These are phyloP conservation scores for Nigrograna mackinnonii DNA, from an alignment of 2,329 filamentous ascomycete species.

Conservation along the genomic window DNA sequence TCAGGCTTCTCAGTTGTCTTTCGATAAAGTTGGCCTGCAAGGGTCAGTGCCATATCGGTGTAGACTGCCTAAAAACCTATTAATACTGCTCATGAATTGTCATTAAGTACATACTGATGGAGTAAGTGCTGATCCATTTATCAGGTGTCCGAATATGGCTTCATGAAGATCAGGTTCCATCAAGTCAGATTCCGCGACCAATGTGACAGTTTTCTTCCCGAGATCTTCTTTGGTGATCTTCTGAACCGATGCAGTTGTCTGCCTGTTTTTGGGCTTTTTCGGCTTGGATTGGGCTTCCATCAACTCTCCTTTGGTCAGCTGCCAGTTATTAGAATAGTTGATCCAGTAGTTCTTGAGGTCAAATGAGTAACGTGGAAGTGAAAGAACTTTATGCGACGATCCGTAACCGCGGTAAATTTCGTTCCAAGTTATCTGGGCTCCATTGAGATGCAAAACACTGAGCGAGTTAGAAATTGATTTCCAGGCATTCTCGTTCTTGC, in stretches of 20 bases:
- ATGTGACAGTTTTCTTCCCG: neutral
- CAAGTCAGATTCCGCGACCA: neutral
- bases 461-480: constrained; percentile 47
- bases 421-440: constrained; percentile 63
- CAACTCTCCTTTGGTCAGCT: constrained; percentile 23
- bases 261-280: no score
- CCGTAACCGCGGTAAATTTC: constrained; percentile 61
- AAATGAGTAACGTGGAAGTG: constrained; percentile 52
- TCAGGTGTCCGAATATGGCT: neutral
- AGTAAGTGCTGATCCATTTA: neutral
- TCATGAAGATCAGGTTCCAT: neutral
- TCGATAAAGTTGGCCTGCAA: constrained; percentile 11
- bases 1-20: constrained; percentile 9
- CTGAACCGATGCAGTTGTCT: neutral
- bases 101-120: neutral
- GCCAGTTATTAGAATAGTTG: constrained; percentile 36
- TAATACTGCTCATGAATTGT: neutral
- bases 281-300: neutral
- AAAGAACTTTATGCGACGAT: constrained; percentile 49
- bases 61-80: neutral
- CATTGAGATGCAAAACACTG: constrained; percentile 56
- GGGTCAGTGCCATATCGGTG: neutral
- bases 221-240: neutral
- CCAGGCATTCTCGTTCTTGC: constrained; percentile 5
- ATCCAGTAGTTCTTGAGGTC: constrained; percentile 43